Evolutionary conservation across 192 early-diverging fungal species (phyloP).

Genomic region (Coemansia sp.): DNA sequence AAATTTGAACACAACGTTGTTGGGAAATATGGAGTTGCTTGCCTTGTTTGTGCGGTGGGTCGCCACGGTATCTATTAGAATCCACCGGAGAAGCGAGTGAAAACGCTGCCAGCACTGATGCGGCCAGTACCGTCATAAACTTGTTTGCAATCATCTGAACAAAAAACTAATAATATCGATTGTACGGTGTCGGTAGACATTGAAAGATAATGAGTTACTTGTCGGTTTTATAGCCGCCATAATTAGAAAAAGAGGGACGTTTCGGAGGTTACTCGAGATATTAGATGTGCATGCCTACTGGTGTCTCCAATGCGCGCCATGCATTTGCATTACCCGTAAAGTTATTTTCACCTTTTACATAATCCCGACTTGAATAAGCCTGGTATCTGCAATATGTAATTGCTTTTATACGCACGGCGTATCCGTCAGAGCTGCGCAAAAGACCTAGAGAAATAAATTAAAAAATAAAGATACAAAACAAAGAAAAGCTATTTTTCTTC

Average conservation of each 20-base stretch:
- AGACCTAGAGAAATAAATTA: neutral
- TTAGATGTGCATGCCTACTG: neutral
- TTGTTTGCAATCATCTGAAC: neutral
- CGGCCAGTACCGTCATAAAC: neutral
- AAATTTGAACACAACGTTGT: too few relatives aligned
- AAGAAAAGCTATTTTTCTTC: neutral
- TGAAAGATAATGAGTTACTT: neutral
- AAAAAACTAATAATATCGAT: neutral
- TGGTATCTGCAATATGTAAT: too few relatives aligned
- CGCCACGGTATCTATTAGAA: neutral
- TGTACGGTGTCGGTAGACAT: neutral
- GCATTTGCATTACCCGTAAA: neutral
- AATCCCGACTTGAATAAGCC: too few relatives aligned
- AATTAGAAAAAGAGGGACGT: neutral
- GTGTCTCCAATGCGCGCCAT: conserved; percentile 1
- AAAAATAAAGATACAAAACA: neutral
- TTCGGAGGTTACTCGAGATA: neutral
- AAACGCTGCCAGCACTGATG: neutral
- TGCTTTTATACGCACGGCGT: too few relatives aligned
- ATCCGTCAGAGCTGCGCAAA: too few relatives aligned
- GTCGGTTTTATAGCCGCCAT: neutral
- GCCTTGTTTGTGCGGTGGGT: neutral
- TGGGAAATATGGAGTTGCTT: neutral
- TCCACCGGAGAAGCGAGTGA: neutral
- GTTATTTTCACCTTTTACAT: too few relatives aligned